Evolutionary conservation across 2,329 filamentous ascomycete species (phyloP).

Genomic region (Neonectria punicea): DNA sequence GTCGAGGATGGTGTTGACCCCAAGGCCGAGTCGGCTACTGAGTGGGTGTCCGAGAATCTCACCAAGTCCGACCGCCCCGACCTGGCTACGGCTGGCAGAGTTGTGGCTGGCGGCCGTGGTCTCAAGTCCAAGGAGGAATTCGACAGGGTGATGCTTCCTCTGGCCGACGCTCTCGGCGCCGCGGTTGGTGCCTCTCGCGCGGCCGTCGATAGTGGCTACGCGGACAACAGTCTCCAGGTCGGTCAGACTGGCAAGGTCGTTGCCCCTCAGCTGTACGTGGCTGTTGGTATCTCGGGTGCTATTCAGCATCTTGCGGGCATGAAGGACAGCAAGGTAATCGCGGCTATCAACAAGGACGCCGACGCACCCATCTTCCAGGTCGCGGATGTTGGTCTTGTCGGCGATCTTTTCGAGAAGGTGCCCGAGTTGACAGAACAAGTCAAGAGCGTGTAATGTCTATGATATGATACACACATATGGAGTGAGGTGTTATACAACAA

Average conservation of each 20-base stretch:
- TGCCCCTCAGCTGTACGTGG: constrained; percentile 93
- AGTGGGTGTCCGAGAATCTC: constrained; percentile 95
- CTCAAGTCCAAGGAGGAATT: constrained; percentile 99
- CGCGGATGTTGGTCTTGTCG: constrained; percentile 93
- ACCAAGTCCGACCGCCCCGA: constrained; percentile 95
- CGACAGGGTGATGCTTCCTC: constrained; percentile 88
- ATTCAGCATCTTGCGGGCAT: constrained; percentile 99
- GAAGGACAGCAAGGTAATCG: constrained; percentile 99
- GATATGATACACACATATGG: constrained; percentile 29
- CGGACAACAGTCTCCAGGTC: constrained; percentile 97
- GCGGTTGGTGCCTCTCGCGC: constrained; percentile 95
- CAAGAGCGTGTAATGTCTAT: constrained; percentile 62
- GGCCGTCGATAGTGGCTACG: constrained; percentile 96
- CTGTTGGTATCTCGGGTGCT: constrained; percentile 94
- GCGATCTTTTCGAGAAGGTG: constrained; percentile 94
- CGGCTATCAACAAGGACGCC: constrained; percentile 96
- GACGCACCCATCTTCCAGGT: constrained; percentile 99
- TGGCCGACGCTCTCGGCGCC: constrained; percentile 93
- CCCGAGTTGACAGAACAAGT: constrained; percentile 97
- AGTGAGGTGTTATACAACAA: constrained; percentile 42
- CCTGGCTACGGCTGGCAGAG: constrained; percentile 85
- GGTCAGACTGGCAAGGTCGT: constrained; percentile 99
- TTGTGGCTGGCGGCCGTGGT: constrained; percentile 93
- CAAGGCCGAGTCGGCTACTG: constrained; percentile 75
- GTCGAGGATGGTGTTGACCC: constrained; percentile 87